Conservation (phyloP, 345 rosid genomes). For the Boechera stricta region DNA sequence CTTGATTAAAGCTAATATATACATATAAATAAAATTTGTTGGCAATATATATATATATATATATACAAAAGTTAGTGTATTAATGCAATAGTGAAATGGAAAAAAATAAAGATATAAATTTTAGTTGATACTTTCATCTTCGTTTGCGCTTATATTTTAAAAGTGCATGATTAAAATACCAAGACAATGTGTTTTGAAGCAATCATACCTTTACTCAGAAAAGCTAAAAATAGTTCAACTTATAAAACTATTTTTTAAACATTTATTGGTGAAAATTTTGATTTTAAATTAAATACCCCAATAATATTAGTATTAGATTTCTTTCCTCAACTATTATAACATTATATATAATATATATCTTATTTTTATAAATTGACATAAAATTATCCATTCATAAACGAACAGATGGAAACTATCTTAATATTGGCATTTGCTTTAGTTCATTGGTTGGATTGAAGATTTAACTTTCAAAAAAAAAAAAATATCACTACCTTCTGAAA, state of each 20-base stretch:
- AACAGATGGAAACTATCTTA: background rate
- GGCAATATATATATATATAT: background rate
- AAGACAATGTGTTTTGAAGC: background rate
- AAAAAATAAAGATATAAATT: background rate
- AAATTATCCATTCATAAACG: background rate
- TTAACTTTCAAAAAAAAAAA: background rate
- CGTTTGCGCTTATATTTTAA: no score
- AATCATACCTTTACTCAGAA: background rate
- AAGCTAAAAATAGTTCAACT: background rate
- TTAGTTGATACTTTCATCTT: background rate
- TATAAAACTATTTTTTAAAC: background rate
- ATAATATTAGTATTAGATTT: background rate
- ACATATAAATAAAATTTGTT: background rate
- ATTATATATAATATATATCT: background rate
- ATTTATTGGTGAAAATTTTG: conserved; percentile 13
- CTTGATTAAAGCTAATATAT: background rate
- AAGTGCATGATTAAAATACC: background rate
- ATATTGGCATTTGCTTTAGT: background rate
- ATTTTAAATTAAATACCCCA: background rate
- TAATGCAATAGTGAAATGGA: background rate
- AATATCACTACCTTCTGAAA: background rate
- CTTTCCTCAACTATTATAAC: background rate
- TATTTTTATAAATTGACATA: background rate
- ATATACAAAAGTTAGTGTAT: background rate
- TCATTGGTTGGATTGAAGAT: background rate